phyloP scores from a whole-genome alignment of 352 stramenopile genomes.

The Globisporangium parvum region DNA sequence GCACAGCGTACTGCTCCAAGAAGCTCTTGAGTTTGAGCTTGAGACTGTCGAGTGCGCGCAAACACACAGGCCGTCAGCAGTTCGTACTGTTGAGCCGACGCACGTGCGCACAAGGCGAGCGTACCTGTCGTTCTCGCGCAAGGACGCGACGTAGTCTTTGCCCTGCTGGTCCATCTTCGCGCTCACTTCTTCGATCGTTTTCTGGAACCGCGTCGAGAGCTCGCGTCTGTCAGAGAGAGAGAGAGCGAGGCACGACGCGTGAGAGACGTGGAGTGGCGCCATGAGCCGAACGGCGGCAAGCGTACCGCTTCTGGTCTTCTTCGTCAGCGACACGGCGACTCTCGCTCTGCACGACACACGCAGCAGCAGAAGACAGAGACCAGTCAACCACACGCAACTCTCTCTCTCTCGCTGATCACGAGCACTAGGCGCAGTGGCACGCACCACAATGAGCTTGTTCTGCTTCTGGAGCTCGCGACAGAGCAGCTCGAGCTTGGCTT shows the following conservation, averaged over 20 bases:
- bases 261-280: too few relatives aligned
- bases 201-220: constrained; percentile 75
- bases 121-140: constrained; percentile 79
- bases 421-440: too few relatives aligned
- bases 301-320: constrained; percentile 75
- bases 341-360: constrained; percentile 30
- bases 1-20: constrained; percentile 69
- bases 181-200: constrained; percentile 85
- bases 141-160: constrained; percentile 75
- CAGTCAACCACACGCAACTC: neutral
- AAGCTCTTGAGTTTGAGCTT: constrained; percentile 83
- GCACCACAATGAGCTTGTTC: constrained; percentile 84
- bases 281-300: too few relatives aligned
- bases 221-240: constrained; percentile 33
- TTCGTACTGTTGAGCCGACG: too few relatives aligned
- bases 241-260: too few relatives aligned
- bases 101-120: too few relatives aligned
- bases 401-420: too few relatives aligned
- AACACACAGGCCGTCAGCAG: too few relatives aligned
- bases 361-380: constrained; percentile 1
- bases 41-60: too few relatives aligned
- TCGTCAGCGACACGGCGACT: constrained; percentile 80
- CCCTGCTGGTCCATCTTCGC: constrained; percentile 85
- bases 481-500: constrained; percentile 76
- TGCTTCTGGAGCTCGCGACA: constrained; percentile 85